Evolutionary conservation across 768 basidiomycete genomes (phyloP), one percentile per base, ranked within the genome.

Genomic region (Calocera cornea): DNA sequence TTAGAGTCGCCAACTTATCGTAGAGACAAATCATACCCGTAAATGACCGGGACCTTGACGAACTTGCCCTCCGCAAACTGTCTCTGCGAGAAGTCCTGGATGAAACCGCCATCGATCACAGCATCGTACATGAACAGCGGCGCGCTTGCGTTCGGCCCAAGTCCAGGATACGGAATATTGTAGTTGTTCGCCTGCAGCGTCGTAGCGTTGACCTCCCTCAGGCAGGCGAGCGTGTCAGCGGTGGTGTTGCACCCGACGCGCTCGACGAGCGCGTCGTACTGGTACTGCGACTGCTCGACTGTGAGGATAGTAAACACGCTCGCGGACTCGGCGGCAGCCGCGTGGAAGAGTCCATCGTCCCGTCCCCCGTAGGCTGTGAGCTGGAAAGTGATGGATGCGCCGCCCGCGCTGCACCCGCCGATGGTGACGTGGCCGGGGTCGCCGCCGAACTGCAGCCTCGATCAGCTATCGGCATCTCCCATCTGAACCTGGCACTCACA

Each of bases 301-400:
- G 44, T 47, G 8, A 47, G 19, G 19, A 47, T 47, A 7, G 44
- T 47, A 19, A 47, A 47, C 24, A 47, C 44, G 44, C 44, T 47
- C 5, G 44, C 44, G 19, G 44, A 47, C 44, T 47, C 44, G 44
- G 44, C 44, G 5, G 44, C 44, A 22, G n/a, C 68, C 1, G 54
- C 68, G 19, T 60, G 49, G 34, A 70, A 69, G 24, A 70, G 65
- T 2, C 63, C 47, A 38, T 66, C 66, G 31, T 66, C 38, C 24
- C 38, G 24, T 12, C 81, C 81, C 71, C 78, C 80, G 67, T 79
- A 79, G 2, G 81, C 80, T 10, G 78, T 76, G 2, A 79, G 71
- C 64, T 82, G 81, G 76, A 82, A 80, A 12, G 79, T 73, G 11
- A 82, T 76, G 40, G 77, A 78, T 0, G 80, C 79, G 0, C 79